phyloP scores from a whole-genome alignment of 306 rosid species.

The Trichosanthes cucumerina region DNA sequence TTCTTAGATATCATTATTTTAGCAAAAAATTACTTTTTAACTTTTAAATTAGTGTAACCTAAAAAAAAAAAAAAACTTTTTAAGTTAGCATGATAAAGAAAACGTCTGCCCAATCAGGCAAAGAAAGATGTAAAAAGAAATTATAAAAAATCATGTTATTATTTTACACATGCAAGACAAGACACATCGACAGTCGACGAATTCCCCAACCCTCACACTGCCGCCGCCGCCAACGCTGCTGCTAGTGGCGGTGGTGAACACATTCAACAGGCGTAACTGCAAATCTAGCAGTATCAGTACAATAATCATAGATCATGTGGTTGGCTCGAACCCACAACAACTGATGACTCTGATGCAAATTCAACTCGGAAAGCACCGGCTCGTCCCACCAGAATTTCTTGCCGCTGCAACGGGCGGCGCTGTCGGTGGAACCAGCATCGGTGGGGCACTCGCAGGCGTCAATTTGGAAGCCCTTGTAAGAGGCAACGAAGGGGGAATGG shows the following conservation, averaged over 20 bases:
- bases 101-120: background rate
- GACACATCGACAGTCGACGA: background rate
- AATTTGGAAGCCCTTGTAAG: constrained; percentile 60
- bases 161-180: background rate
- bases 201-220: background rate
- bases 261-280: constrained; percentile 59
- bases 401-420: constrained; percentile 39
- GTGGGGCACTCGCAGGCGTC: constrained; percentile 51
- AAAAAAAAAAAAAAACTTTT: no score
- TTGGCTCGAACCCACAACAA: constrained; percentile 80
- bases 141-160: background rate
- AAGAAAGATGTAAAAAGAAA: background rate
- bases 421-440: constrained; percentile 21
- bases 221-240: background rate
- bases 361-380: constrained; percentile 47
- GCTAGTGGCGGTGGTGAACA: constrained; percentile 52
- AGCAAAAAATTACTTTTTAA: background rate
- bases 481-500: constrained; percentile 69
- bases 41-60: no score
- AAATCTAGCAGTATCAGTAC: constrained; percentile 63
- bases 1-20: background rate
- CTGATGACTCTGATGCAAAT: constrained; percentile 82
- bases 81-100: no score
- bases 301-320: constrained; percentile 87
- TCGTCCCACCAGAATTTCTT: constrained; percentile 89